Evolutionary conservation across 2,329 filamentous ascomycete species (phyloP).

Genomic region (Hirsutella minnesotensis): DNA sequence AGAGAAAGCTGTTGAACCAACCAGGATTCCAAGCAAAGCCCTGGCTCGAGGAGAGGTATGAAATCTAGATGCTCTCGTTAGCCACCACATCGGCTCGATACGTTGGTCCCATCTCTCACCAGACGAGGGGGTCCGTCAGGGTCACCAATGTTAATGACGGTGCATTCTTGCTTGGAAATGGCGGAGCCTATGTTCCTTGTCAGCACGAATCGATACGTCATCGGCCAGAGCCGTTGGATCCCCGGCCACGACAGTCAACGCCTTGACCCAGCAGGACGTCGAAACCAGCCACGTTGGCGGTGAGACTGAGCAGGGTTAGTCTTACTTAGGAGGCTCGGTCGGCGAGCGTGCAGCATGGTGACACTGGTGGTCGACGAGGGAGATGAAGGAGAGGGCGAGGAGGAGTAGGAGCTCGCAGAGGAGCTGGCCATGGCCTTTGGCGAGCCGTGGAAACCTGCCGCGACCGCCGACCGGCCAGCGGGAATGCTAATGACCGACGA

Average conservation of each 20-base stretch:
- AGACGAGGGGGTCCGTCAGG: constrained; percentile 61
- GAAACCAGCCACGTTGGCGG: background rate
- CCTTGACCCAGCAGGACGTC: background rate
- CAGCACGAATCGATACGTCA: constrained; percentile 10
- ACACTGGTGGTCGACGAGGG: constrained; percentile 42
- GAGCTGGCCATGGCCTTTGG: constrained; percentile 36
- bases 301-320: background rate
- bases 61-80: constrained; percentile 42
- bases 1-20: constrained; percentile 20
- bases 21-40: constrained; percentile 77
- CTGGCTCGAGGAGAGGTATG: constrained; percentile 67
- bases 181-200: constrained; percentile 45
- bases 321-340: constrained; percentile 51
- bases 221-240: constrained; percentile 1
- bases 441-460: constrained; percentile 23
- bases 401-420: constrained; percentile 27
- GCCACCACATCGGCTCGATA: background rate
- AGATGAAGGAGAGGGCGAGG: constrained; percentile 38
- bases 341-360: constrained; percentile 39
- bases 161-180: constrained; percentile 62
- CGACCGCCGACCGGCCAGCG: constrained; percentile 22
- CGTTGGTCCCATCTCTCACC: constrained; percentile 32
- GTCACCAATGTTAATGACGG: constrained; percentile 68
- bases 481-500: constrained; percentile 63
- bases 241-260: constrained; percentile 1